Base-by-base conservation (phyloP, 148 eudicot genomes). In the Chenopodium album region DNA sequence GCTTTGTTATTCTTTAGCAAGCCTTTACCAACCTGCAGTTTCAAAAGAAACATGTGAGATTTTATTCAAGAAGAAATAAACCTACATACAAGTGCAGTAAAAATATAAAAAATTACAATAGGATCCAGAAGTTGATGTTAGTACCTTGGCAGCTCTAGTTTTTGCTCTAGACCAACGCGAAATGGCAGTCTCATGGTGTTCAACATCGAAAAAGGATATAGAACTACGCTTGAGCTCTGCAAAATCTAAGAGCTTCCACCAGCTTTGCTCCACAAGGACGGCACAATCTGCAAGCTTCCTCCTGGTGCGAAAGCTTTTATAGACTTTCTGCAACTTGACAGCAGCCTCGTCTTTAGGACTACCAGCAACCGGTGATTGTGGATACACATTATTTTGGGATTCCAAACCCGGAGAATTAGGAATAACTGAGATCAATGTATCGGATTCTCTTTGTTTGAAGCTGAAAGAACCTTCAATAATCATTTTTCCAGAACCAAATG, bases 271-370 rank as follows among this genome's bases (percentile, higher is more conserved):
- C 77, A 91, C 91, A 70, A 96, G 90, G 77, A 96, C 95, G 31
- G 99, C 99, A 85, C 99, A 94, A 88, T 94, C 99, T 19, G 99
- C 99, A 22, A 96, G 89, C 92, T 96, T 96, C 84, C 99, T 79
- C 71, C 99, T 81, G 9, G 99, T 96, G 34, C 99, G 89, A 67
- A 92, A 96, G 88, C 99, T 96, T 70, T 96, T 96, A 84, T 96
- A 96, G 8, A 96, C 99, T 84, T 96, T 94, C 90, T 96, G 99
- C 86, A 96, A 79, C 90, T 94, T 96, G 8, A 90, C 54, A 31
- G 99, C 99, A 70, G 99, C 99, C 86, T 89, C 88, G 41, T 95
- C 91, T 79, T 92, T 92, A 32, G 96, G 97, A 81, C 78, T 89
- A 77, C 85, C 11, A 85, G 81, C 54, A 83, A 73, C 50, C 67